Conservation (phyloP, 345 rosid genomes). For the Lepidium didymum region DNA sequence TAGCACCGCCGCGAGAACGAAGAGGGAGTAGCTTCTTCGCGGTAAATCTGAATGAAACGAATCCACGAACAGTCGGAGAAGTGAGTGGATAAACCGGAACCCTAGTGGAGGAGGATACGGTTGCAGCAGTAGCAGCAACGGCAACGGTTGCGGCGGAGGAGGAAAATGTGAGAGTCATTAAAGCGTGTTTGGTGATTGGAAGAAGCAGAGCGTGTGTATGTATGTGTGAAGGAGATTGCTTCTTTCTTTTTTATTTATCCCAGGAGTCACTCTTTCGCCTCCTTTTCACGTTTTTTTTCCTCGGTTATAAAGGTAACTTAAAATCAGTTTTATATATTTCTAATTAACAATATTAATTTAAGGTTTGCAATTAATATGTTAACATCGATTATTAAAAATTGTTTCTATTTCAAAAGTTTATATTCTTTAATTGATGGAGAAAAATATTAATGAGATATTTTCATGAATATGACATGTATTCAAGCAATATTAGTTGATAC, state of each 20-base stretch:
- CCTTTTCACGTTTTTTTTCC: conserved; percentile 18
- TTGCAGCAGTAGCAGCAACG: conserved; percentile 27
- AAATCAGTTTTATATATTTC: no score
- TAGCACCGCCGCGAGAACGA: conserved; percentile 23
- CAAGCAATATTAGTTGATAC: no score
- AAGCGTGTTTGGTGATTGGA: conserved; percentile 20
- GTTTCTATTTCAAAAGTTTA: no score
- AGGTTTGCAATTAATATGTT: no score
- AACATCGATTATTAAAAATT: no score
- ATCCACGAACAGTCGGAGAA: conserved; percentile 15
- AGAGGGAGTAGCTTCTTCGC: conserved; percentile 25
- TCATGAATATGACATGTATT: no score
- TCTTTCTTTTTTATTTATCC: conserved; percentile 25
- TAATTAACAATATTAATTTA: no score
- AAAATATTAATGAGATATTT: no score
- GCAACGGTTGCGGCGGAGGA: conserved; percentile 34
- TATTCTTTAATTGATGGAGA: no score
- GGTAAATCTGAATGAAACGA: conserved; percentile 25
- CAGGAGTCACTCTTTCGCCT: background rate
- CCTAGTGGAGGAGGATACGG: conserved; percentile 30
- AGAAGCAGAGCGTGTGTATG: conserved; percentile 5
- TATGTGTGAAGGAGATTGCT: conserved; percentile 17
- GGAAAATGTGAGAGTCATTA: conserved; percentile 41
- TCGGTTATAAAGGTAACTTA: no score
- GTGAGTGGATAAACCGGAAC: conserved; percentile 27